phyloP scores from a whole-genome alignment of 2,329 filamentous ascomycete genomes.

The Mycosphaerelloides madeirae region DNA sequence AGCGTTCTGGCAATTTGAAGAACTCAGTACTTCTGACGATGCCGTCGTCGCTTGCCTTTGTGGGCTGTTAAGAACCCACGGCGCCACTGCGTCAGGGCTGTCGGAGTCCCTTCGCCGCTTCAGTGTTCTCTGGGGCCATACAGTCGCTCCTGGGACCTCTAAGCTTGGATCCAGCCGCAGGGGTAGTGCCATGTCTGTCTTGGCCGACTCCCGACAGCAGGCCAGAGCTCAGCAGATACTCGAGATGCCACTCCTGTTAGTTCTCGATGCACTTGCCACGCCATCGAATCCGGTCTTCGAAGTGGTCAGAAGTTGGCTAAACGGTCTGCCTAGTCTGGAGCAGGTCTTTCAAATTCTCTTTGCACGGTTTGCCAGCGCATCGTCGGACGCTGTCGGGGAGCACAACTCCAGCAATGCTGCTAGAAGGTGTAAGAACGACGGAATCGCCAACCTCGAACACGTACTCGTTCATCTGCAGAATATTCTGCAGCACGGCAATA shows the following conservation, averaged over 20 bases:
- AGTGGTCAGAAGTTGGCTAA: constrained; percentile 76
- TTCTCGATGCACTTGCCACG: constrained; percentile 72
- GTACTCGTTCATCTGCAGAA: constrained; percentile 71
- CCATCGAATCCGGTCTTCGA: constrained; percentile 70
- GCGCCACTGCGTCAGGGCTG: background rate
- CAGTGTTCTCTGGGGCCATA: constrained; percentile 77
- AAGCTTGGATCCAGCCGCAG: constrained; percentile 23
- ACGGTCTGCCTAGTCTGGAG: constrained; percentile 52
- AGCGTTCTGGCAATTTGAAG: constrained; percentile 78
- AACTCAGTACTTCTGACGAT: constrained; percentile 16
- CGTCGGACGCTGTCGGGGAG: too few relatives aligned
- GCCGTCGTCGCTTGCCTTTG: constrained; percentile 19
- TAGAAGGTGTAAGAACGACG: constrained; percentile 10
- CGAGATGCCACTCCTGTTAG: constrained; percentile 72
- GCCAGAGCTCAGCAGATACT: constrained; percentile 54
- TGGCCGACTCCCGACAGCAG: constrained; percentile 21
- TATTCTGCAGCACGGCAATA: constrained; percentile 58
- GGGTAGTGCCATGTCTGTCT: constrained; percentile 23
- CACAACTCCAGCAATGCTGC: too few relatives aligned
- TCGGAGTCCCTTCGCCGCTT: constrained; percentile 65
- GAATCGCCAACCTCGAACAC: constrained; percentile 64
- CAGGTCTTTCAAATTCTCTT: constrained; percentile 40
- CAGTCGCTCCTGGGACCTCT: constrained; percentile 32
- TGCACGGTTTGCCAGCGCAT: background rate
- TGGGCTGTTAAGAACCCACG: constrained; percentile 6